Conservation (phyloP, 192 early-diverging fungal genomes). For the Umbelopsis sp. region DNA sequence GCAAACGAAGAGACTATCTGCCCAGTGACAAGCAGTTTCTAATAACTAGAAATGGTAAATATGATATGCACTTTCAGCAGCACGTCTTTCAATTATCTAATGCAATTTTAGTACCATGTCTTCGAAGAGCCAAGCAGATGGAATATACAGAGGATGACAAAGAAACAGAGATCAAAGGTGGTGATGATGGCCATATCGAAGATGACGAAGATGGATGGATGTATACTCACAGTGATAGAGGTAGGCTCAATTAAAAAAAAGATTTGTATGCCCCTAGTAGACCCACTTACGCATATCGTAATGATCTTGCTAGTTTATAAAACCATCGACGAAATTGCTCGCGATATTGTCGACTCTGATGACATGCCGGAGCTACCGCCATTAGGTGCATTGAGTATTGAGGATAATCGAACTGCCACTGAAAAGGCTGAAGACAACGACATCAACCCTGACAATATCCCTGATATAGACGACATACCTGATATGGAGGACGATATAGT, state of each 20-base stretch:
- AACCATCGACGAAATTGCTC: slow-evolving; percentile 61
- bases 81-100: not conserved
- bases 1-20: slow-evolving; percentile 85
- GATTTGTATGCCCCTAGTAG: not conserved
- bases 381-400: slow-evolving; percentile 10
- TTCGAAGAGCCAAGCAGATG: slow-evolving; percentile 83
- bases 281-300: not conserved
- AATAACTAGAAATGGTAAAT: slow-evolving; percentile 83
- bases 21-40: slow-evolving; percentile 91
- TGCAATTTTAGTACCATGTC: slow-evolving; percentile 73
- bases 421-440: slow-evolving; percentile 53
- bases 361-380: slow-evolving; percentile 30
- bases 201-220: slow-evolving; percentile 84
- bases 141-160: slow-evolving; percentile 67
- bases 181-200: slow-evolving; percentile 63
- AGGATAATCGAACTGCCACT: slow-evolving; percentile 10
- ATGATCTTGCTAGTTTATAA: slow-evolving; percentile 27
- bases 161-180: slow-evolving; percentile 61
- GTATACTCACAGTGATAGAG: slow-evolving; percentile 75
- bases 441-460: slow-evolving; percentile 65
- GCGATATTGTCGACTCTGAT: slow-evolving; percentile 61
- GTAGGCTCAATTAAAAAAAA: slow-evolving; percentile 27
- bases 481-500: slow-evolving; percentile 81
- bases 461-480: slow-evolving; percentile 89
- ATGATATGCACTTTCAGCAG: not conserved